These are phyloP conservation scores for Apiospora hydei DNA, from an alignment of 2,329 filamentous ascomycete species.

Conservation along the genomic window DNA sequence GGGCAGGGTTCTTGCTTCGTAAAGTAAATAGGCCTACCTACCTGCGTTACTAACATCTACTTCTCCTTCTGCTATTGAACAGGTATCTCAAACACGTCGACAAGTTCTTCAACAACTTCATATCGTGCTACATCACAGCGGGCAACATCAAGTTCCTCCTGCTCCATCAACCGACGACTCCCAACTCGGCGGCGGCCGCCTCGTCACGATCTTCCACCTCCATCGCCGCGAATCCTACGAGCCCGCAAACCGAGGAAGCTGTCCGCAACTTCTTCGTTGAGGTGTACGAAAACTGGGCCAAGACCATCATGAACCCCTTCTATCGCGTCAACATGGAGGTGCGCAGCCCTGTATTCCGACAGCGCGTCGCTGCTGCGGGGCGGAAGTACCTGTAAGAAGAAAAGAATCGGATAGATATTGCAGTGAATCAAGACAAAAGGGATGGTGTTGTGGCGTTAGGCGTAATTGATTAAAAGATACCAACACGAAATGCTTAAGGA, in stretches of 20 bases:
- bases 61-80: background rate
- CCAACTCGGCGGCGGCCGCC: slow-evolving; percentile 41
- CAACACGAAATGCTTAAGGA: background rate
- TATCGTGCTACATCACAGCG: slow-evolving; percentile 92
- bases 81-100: slow-evolving; percentile 94
- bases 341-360: slow-evolving; percentile 83
- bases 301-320: slow-evolving; percentile 97
- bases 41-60: background rate
- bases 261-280: slow-evolving; percentile 94
- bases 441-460: slow-evolving; percentile 1
- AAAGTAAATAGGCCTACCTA: slow-evolving; percentile 11
- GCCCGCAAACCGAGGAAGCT: slow-evolving; percentile 91
- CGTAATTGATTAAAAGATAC: background rate
- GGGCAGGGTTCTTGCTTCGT: slow-evolving; percentile 22
- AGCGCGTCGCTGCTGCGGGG: slow-evolving; percentile 83
- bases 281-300: slow-evolving; percentile 96
- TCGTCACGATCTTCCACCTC: slow-evolving; percentile 68
- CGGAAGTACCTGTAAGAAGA: slow-evolving; percentile 81
- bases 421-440: background rate
- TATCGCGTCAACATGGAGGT: slow-evolving; percentile 87
- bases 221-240: slow-evolving; percentile 83
- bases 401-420: background rate
- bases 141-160: slow-evolving; percentile 94
- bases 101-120: slow-evolving; percentile 94
- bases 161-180: slow-evolving; percentile 78